Evolutionary conservation across 1,284 basidiomycete species (phyloP).

Genomic region (Anthracocystis walkeri): DNA sequence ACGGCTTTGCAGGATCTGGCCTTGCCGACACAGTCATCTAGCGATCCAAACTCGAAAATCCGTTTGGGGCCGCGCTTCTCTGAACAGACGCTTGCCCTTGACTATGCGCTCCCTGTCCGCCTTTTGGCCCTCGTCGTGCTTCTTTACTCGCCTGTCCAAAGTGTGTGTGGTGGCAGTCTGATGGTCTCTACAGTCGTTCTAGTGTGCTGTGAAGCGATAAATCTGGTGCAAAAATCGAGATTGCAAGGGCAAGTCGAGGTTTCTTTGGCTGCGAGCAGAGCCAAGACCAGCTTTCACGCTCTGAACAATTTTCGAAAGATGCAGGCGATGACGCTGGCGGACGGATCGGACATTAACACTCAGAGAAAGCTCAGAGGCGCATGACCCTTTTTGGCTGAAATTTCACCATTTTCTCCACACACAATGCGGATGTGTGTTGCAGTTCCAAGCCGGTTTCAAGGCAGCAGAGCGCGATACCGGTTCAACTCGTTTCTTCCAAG

Average conservation of each 20-base stretch:
- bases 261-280: not conserved
- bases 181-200: too few species aligned
- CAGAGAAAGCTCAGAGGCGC: conserved; percentile 7
- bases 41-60: conserved; percentile 15
- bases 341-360: conserved; percentile 35
- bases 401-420: conserved; percentile 5
- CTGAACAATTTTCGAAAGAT: conserved; percentile 2
- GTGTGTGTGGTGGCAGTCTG: too few species aligned
- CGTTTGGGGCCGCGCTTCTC: conserved; percentile 31
- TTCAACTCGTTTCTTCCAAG: conserved; percentile 3
- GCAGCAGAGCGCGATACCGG: conserved; percentile 32
- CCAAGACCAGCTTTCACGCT: conserved; percentile 37
- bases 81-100: not conserved
- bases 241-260: not conserved
- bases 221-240: not conserved
- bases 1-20: conserved; percentile 36
- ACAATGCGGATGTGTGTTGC: not conserved
- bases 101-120: not conserved
- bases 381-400: not conserved
- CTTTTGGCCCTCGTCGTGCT: not conserved
- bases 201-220: too few species aligned
- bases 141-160: too few species aligned
- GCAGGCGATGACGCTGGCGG: conserved; percentile 19
- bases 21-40: not conserved
- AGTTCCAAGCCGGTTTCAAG: conserved; percentile 13